Conservation (phyloP, 148 eudicot species). For the Linanthus parryae region DNA sequence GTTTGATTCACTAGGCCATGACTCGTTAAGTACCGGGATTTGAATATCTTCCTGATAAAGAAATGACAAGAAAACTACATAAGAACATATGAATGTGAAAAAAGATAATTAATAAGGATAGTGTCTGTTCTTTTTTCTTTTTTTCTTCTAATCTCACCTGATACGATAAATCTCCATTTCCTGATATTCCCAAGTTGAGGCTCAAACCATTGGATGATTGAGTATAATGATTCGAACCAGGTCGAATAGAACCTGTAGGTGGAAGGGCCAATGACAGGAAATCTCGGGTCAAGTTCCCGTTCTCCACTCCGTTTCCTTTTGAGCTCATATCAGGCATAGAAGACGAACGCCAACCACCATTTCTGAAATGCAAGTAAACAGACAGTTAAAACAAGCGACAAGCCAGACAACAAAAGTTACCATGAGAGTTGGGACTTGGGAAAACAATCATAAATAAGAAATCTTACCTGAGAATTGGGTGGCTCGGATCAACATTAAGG, state of each 20-base stretch:
- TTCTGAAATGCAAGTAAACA: not conserved
- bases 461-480: constrained; percentile 39
- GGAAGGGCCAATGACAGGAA: constrained; percentile 49
- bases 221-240: constrained; percentile 15
- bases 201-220: too few species aligned
- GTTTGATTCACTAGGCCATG: not conserved
- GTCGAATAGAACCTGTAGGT: constrained; percentile 8
- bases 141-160: constrained; percentile 6
- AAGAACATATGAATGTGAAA: not conserved
- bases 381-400: not conserved
- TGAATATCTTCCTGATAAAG: not conserved
- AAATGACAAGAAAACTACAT: not conserved
- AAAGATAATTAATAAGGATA: not conserved
- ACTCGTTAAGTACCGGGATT: not conserved
- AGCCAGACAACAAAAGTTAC: not conserved
- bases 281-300: constrained; percentile 23
- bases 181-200: not conserved
- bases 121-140: not conserved
- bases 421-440: not conserved
- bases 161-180: too few species aligned
- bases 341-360: not conserved
- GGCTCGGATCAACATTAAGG: constrained; percentile 19
- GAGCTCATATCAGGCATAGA: constrained; percentile 14
- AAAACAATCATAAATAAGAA: not conserved
- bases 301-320: constrained; percentile 11